Evolutionary conservation across 495 filamentous ascomycete genomes (phyloP).

Genomic region (Aspergillus indologenus): DNA sequence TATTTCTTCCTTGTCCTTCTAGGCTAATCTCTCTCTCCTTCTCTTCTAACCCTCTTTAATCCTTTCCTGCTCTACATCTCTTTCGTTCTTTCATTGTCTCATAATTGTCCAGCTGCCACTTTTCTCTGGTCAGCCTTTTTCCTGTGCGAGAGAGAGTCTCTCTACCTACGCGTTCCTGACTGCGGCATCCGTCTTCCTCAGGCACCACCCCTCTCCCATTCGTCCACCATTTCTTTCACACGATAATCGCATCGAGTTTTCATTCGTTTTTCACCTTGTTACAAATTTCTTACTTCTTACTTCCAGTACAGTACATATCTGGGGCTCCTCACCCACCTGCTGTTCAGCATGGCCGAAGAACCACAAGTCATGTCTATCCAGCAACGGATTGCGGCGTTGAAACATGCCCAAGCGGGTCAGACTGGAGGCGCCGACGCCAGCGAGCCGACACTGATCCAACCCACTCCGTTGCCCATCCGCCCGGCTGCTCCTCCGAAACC

Average conservation of each 20-base stretch:
- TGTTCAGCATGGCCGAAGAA: constrained; percentile 32
- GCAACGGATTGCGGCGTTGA: constrained; percentile 57
- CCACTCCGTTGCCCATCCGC: constrained; percentile 30
- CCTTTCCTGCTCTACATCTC: not conserved
- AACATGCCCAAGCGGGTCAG: constrained; percentile 53
- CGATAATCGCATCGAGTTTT: not conserved
- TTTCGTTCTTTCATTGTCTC: not conserved
- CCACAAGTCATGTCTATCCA: constrained; percentile 50
- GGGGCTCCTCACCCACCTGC: not conserved
- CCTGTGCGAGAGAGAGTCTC: no score
- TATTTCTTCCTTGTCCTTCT: no score
- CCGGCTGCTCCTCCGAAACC: constrained; percentile 33
- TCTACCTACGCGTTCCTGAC: not conserved
- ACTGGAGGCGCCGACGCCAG: constrained; percentile 22
- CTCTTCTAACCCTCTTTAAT: not conserved
- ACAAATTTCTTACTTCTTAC: no score
- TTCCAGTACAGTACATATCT: no score
- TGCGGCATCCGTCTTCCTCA: not conserved
- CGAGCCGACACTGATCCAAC: constrained; percentile 20
- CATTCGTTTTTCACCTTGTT: not conserved
- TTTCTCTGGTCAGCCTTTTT: not conserved
- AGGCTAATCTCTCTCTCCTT: no score
- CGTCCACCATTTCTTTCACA: not conserved
- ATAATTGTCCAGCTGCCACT: not conserved
- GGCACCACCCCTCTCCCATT: not conserved